phyloP scores from a whole-genome alignment of 2,329 filamentous ascomycete species.

The Fusarium vanettenii region DNA sequence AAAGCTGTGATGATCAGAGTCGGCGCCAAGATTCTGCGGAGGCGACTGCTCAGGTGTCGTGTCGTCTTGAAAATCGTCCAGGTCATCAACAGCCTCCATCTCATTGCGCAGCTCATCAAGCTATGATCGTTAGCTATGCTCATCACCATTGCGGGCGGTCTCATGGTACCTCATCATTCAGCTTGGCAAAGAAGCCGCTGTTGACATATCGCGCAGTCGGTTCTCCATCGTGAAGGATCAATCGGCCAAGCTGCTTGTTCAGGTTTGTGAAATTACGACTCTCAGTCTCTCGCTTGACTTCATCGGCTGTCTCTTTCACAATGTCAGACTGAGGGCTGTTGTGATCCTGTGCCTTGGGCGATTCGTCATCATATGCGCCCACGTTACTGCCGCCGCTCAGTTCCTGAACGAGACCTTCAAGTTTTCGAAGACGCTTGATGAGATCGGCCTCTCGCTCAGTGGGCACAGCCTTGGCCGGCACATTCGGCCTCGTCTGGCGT shows the following conservation, averaged over 20 bases:
- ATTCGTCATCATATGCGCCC: background rate
- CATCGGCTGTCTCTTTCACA: conserved; percentile 25
- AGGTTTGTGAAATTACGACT: conserved; percentile 57
- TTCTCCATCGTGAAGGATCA: conserved; percentile 76
- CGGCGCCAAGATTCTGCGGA: conserved; percentile 7
- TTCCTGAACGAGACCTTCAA: conserved; percentile 80
- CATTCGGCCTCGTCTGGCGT: conserved; percentile 69
- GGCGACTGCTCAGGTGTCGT: conserved; percentile 33
- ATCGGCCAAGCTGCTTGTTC: conserved; percentile 58
- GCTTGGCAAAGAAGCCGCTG: conserved; percentile 79
- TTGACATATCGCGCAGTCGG: conserved; percentile 78
- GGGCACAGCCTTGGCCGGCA: conserved; percentile 61
- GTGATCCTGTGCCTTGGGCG: background rate
- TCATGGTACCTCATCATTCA: conserved; percentile 75
- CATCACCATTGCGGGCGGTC: too few species aligned
- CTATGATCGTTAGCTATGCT: conserved; percentile 7
- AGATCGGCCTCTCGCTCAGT: conserved; percentile 74
- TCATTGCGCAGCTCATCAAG: conserved; percentile 32
- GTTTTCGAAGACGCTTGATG: conserved; percentile 74
- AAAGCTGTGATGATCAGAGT: conserved; percentile 31
- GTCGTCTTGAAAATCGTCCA: conserved; percentile 21
- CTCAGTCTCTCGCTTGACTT: conserved; percentile 34
- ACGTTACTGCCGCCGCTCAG: conserved; percentile 59
- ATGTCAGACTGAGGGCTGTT: conserved; percentile 3
- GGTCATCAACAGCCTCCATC: conserved; percentile 27